Evolutionary conservation across 1,139 yeast species (phyloP).

Genomic region (Yamadazyma pseudoaaseri): DNA sequence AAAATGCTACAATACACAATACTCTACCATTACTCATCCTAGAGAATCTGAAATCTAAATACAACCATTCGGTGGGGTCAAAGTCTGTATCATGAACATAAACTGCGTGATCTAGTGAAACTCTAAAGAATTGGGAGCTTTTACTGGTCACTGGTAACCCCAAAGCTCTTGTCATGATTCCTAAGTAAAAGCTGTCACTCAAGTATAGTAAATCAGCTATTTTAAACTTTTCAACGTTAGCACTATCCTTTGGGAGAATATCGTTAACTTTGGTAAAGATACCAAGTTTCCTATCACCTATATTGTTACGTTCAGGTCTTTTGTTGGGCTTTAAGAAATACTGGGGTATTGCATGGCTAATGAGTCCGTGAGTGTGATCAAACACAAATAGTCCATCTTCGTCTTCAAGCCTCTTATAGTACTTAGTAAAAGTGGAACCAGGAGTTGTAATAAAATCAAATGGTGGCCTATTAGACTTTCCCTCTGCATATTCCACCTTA

Average conservation of each 20-base stretch:
- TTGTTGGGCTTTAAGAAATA: slow-evolving; percentile 19
- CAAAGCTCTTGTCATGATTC: slow-evolving; percentile 24
- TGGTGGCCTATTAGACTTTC: slow-evolving; percentile 22
- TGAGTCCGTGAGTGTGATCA: slow-evolving; percentile 23
- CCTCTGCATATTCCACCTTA: slow-evolving; percentile 12
- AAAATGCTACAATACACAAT: slow-evolving; percentile 32
- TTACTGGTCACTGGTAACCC: slow-evolving; percentile 21
- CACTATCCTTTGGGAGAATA: slow-evolving; percentile 13
- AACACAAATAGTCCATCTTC: slow-evolving; percentile 18
- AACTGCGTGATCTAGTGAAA: slow-evolving; percentile 42
- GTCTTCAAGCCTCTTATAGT: slow-evolving; percentile 26
- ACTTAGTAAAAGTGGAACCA: slow-evolving; percentile 24
- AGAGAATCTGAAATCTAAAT: slow-evolving; percentile 31
- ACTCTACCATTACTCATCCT: slow-evolving; percentile 41
- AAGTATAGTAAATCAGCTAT: slow-evolving; percentile 26
- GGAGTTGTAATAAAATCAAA: slow-evolving; percentile 31
- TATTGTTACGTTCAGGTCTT: slow-evolving; percentile 9
- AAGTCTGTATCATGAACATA: slow-evolving; percentile 56
- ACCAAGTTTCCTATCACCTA: slow-evolving; percentile 32
- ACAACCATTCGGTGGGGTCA: slow-evolving; percentile 56
- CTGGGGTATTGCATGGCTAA: slow-evolving; percentile 29
- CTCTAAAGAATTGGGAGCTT: slow-evolving; percentile 31
- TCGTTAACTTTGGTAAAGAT: slow-evolving; percentile 32
- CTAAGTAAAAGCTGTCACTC: slow-evolving; percentile 34
- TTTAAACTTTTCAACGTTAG: slow-evolving; percentile 9